phyloP scores from a whole-genome alignment of 2,329 filamentous ascomycete genomes.

The Pseudocercospora pini-densiflorae region DNA sequence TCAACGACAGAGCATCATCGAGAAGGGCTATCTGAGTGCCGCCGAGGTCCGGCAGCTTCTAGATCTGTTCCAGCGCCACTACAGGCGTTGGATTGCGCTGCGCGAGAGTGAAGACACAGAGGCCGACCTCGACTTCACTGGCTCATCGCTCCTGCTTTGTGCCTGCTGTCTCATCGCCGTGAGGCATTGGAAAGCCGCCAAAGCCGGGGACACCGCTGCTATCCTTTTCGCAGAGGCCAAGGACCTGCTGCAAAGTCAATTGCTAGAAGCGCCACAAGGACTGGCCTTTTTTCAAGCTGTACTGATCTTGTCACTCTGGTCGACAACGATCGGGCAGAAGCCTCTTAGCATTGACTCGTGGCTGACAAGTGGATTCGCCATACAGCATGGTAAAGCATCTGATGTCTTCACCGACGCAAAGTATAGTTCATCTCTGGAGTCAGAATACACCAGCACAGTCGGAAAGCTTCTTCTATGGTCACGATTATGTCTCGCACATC shows the following conservation, averaged over 20 bases:
- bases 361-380: conserved; percentile 14
- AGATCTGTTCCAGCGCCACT: conserved; percentile 6
- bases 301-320: conserved; percentile 16
- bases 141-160: conserved; percentile 15
- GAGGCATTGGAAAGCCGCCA: conserved; percentile 10
- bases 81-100: conserved; percentile 14
- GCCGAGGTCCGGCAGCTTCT: conserved; percentile 8
- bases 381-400: conserved; percentile 11
- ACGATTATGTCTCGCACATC: conserved; percentile 47
- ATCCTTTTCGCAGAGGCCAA: conserved; percentile 13
- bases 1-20: conserved; percentile 2
- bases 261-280: conserved; percentile 12
- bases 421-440: conserved; percentile 10
- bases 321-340: conserved; percentile 15
- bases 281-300: conserved; percentile 18
- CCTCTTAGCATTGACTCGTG: conserved; percentile 16
- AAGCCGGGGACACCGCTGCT: conserved; percentile 6
- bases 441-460: conserved; percentile 6
- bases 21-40: conserved; percentile 7
- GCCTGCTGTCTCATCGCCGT: conserved; percentile 19
- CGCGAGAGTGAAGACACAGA: not conserved
- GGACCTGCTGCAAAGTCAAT: not conserved
- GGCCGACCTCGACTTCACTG: conserved; percentile 2
- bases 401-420: conserved; percentile 10
- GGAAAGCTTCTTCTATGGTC: conserved; percentile 15